Evolutionary conservation across 768 basidiomycete genomes (phyloP), one percentile per base, ranked within the genome.

Genomic region (Hericium erinaceus): DNA sequence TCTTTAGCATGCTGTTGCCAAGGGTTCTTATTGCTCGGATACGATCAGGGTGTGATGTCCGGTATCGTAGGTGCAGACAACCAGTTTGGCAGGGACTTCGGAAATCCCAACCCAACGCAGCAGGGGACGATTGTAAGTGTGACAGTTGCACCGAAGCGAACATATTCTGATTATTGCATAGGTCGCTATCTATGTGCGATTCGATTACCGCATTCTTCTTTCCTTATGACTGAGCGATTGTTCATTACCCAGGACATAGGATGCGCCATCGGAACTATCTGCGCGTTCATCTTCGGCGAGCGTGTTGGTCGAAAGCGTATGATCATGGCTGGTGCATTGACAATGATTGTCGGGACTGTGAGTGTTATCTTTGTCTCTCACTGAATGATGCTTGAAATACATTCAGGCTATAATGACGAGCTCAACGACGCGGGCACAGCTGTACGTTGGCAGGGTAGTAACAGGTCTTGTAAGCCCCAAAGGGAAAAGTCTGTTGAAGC

Each of bases 71-170:
- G 49, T 3, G 73, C 74, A n/a, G 65, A 74, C 59, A 75, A 75
- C 55, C 73, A 70, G 60, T 75, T 73, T 56, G 74, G 72, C 28
- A 63, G 51, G 18, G 74, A 75, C 48, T 75, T 75, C 56, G 66
- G 65, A 16, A 65, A 72, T 54, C 74, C 74, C 0, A 62, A 70
- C 56, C 68, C 73, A 4, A 73, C 72, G 3, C 66, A 65, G 2
- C 74, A 75, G 62, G 74, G 74, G 33, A 70, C 70, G 0, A 75
- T 75, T 26, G 74, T 74, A 60, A 20, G 72, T 68, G 44, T 37
- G 44, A 12, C 10, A 18, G 33, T 52, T 2, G 16, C 12, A 39
- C 24, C 9, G 33, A 33, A 33, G 9, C 33, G 33, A 33, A 8
- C 33, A 6, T 8, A 9, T 33, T 9, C 33, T 33, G 33, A 33